phyloP scores from a whole-genome alignment of 129 eudicot species.

The Cynara cardunculus region DNA sequence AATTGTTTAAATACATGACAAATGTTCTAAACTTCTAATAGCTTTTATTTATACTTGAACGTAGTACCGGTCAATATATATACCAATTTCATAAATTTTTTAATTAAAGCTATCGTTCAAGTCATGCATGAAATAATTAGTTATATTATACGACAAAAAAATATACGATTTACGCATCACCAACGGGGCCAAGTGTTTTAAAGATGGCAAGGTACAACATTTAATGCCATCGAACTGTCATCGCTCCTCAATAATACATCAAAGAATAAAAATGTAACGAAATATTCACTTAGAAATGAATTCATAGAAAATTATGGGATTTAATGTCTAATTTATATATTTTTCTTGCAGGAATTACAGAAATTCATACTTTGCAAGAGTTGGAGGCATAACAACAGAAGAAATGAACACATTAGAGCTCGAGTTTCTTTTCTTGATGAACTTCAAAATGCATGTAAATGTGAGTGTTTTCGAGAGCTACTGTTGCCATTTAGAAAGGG shows the following conservation, averaged over 20 bases:
- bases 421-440: slow-evolving; percentile 74
- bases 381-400: slow-evolving; percentile 70
- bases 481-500: slow-evolving; percentile 89
- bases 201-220: slow-evolving; percentile 13
- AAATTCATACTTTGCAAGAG: slow-evolving; percentile 84
- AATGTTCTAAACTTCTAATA: neutral
- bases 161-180: neutral
- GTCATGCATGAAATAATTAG: slow-evolving; percentile 7
- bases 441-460: slow-evolving; percentile 85
- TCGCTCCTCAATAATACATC: slow-evolving; percentile 18
- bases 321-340: neutral
- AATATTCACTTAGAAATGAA: too few relatives aligned
- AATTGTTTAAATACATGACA: neutral
- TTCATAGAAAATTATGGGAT: neutral
- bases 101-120: neutral
- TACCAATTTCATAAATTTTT: too few relatives aligned
- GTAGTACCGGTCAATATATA: too few relatives aligned
- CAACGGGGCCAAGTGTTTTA: slow-evolving; percentile 15
- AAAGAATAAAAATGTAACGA: neutral
- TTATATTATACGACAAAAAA: neutral
- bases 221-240: neutral
- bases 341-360: slow-evolving; percentile 70
- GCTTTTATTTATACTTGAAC: too few relatives aligned
- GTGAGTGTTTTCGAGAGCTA: slow-evolving; percentile 94
- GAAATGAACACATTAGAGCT: slow-evolving; percentile 85